phyloP scores from a whole-genome alignment of 2,329 filamentous ascomycete genomes.

The Coniochaeta sp. region DNA sequence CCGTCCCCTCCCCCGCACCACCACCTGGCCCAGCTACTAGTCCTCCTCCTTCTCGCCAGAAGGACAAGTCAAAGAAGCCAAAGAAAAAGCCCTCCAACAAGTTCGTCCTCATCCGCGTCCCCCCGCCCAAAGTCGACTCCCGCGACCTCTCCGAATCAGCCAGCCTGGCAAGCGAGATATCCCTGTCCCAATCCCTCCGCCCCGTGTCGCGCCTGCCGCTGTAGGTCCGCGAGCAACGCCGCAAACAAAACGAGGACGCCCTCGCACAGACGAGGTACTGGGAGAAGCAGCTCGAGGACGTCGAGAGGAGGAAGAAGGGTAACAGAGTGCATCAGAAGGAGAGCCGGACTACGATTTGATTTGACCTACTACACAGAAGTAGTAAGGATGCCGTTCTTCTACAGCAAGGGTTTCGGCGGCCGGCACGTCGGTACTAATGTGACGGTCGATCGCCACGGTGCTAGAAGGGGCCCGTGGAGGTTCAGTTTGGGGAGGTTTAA shows the following conservation, averaged over 20 bases:
- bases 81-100: no score
- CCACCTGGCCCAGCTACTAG: no score
- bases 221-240: not conserved
- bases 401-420: conserved; percentile 37
- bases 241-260: not conserved
- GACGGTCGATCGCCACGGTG: conserved; percentile 35
- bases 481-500: conserved; percentile 42
- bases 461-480: conserved; percentile 43
- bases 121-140: no score
- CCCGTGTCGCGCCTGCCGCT: not conserved
- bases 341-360: not conserved
- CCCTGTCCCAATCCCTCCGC: no score
- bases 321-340: not conserved
- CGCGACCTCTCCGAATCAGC: no score
- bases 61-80: no score
- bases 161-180: not conserved
- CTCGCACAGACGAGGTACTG: not conserved
- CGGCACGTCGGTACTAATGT: conserved; percentile 44
- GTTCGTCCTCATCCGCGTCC: no score
- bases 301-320: no score
- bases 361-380: not conserved
- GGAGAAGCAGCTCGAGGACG: conserved; percentile 2
- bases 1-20: no score
- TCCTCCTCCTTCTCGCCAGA: no score
- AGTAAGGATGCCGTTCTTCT: conserved; percentile 43